Conservation (phyloP, 371 early-diverging fungal species). For the Apophysomyces elegans region DNA sequence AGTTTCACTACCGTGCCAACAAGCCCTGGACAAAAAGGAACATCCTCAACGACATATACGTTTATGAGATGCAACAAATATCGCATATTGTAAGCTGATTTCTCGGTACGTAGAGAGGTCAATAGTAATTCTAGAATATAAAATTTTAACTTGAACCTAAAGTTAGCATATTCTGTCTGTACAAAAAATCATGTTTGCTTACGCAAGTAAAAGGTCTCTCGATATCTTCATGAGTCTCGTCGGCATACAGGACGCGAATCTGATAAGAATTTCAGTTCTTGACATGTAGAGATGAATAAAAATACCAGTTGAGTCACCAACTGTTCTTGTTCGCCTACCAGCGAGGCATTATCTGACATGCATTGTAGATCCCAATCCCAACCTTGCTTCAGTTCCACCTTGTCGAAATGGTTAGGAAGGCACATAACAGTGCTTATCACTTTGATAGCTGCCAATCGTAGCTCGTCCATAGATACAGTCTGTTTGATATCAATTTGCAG, state of each 20-base stretch:
- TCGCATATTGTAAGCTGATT: conserved; percentile 68
- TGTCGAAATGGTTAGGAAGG: conserved; percentile 75
- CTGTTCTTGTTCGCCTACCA: conserved; percentile 58
- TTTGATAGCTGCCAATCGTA: conserved; percentile 70
- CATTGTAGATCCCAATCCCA: conserved; percentile 57
- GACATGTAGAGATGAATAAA: not conserved
- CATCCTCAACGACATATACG: conserved; percentile 80
- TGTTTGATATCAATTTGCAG: conserved; percentile 39
- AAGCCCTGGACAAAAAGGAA: conserved; percentile 73
- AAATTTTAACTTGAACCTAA: conserved; percentile 60
- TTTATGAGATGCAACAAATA: conserved; percentile 71
- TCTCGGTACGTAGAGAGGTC: conserved; percentile 69
- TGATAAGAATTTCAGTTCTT: conserved; percentile 11
- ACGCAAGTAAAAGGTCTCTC: conserved; percentile 51
- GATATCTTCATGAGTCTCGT: conserved; percentile 34
- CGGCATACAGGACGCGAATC: conserved; percentile 64
- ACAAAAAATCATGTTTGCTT: conserved; percentile 12
- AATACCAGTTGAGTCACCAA: conserved; percentile 58
- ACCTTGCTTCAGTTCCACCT: conserved; percentile 56
- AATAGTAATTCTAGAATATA: conserved; percentile 72
- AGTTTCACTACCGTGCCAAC: conserved; percentile 72
- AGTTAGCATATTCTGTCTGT: not conserved
- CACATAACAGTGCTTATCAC: conserved; percentile 71
- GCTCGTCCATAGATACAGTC: conserved; percentile 61
- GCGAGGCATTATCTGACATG: conserved; percentile 43